Conservation (phyloP, 441 rosid species). For the Dalechampia spathulata region DNA sequence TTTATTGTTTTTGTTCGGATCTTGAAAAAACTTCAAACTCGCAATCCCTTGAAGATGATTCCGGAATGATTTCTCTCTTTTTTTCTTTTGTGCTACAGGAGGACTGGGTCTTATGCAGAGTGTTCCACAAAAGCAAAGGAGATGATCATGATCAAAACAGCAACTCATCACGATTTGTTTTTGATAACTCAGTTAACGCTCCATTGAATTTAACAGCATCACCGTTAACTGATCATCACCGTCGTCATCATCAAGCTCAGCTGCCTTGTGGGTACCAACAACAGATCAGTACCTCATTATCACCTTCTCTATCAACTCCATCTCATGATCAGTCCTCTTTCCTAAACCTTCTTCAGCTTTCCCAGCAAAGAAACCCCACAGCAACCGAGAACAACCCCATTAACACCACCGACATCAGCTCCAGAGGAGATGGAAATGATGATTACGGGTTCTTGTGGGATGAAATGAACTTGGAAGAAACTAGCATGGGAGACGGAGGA, state of each 20-base stretch:
- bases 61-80: neutral
- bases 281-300: slow-evolving; percentile 22
- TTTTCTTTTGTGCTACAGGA: slow-evolving; percentile 56
- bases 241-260: slow-evolving; percentile 7
- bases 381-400: slow-evolving; percentile 21
- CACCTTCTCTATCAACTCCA: slow-evolving; percentile 24
- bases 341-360: slow-evolving; percentile 40
- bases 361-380: slow-evolving; percentile 15
- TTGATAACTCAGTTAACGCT: slow-evolving; percentile 17
- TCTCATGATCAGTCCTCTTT: slow-evolving; percentile 19
- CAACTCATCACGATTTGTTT: slow-evolving; percentile 26
- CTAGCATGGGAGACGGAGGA: slow-evolving; percentile 38
- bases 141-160: neutral
- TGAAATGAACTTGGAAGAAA: slow-evolving; percentile 44
- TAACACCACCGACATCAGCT: slow-evolving; percentile 25
- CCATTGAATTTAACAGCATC: slow-evolving; percentile 16
- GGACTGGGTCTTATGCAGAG: slow-evolving; percentile 95
- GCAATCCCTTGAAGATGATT: too few species aligned
- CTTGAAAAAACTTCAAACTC: too few species aligned
- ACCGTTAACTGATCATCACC: slow-evolving; percentile 6
- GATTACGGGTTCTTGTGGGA: slow-evolving; percentile 53
- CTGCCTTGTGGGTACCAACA: slow-evolving; percentile 21
- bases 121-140: slow-evolving; percentile 64
- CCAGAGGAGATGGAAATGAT: slow-evolving; percentile 30
- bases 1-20: too few species aligned